Conservation (phyloP, 169 alveolate genomes). For the Eimeria necatrix region DNA sequence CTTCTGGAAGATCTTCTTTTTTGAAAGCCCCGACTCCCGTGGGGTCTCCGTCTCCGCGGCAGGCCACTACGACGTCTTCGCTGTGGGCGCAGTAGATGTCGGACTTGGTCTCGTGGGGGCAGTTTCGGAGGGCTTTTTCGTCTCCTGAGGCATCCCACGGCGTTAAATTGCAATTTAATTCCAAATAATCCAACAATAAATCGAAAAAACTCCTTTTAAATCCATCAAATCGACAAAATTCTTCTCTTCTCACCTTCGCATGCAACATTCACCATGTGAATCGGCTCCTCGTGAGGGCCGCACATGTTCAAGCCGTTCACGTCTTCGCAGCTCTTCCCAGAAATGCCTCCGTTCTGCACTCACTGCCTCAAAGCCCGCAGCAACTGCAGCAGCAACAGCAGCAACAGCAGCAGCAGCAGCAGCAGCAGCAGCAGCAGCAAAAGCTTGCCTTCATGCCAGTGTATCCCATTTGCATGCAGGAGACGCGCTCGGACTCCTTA, state of each 20-base stretch:
- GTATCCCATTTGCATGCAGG: conserved; percentile 92
- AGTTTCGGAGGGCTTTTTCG: conserved; percentile 74
- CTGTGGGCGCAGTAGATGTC: conserved; percentile 87
- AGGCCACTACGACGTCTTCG: conserved; percentile 86
- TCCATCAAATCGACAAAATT: background rate
- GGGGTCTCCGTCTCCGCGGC: conserved; percentile 87
- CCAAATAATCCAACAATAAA: background rate
- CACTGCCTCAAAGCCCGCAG: background rate
- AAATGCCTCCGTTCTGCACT: conserved; percentile 91
- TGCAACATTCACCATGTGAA: conserved; percentile 89
- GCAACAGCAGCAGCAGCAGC: no score
- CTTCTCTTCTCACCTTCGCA: conserved; percentile 87
- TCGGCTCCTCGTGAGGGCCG: conserved; percentile 90
- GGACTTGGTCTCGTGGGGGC: conserved; percentile 85
- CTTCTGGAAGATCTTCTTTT: conserved; percentile 67
- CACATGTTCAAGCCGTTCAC: conserved; percentile 92
- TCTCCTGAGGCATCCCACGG: conserved; percentile 52
- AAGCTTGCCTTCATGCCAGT: conserved; percentile 62
- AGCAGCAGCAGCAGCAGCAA: no score
- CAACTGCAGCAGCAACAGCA: no score
- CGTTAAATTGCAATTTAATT: background rate
- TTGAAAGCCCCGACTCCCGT: conserved; percentile 84
- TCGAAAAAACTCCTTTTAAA: background rate
- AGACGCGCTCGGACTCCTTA: conserved; percentile 89
- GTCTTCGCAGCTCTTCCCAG: conserved; percentile 89